phyloP scores from a whole-genome alignment of 2,329 filamentous ascomycete genomes.

The Neospermospora avenae region DNA sequence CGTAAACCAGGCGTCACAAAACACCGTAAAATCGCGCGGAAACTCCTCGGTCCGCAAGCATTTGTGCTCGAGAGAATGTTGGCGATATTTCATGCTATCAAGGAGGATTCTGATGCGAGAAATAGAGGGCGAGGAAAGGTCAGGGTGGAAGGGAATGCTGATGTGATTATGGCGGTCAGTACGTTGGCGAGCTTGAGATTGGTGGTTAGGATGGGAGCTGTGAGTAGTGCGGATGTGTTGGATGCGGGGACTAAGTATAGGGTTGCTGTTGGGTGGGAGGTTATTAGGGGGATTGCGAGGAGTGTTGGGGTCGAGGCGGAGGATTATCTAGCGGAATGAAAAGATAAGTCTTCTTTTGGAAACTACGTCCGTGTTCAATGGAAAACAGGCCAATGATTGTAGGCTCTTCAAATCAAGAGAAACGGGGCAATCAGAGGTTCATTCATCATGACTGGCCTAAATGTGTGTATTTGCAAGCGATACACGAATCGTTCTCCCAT shows the following conservation, averaged over 20 bases:
- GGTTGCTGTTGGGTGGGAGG: conserved; percentile 77
- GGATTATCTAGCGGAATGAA: conserved; percentile 69
- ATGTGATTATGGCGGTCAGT: conserved; percentile 63
- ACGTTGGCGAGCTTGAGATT: conserved; percentile 70
- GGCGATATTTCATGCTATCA: conserved; percentile 69
- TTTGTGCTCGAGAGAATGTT: conserved; percentile 77
- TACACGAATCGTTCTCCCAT: too few relatives aligned
- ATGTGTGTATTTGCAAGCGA: too few relatives aligned
- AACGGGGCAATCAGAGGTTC: too few relatives aligned
- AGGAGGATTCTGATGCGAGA: conserved; percentile 40
- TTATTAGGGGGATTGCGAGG: conserved; percentile 65
- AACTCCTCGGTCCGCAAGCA: conserved; percentile 71
- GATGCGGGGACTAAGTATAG: conserved; percentile 73
- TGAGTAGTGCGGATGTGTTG: conserved; percentile 55
- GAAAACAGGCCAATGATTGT: too few relatives aligned
- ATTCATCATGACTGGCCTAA: too few relatives aligned
- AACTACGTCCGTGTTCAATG: too few relatives aligned
- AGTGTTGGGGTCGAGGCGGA: conserved; percentile 75
- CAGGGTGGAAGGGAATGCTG: conserved; percentile 40
- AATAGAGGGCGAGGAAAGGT: conserved; percentile 13
- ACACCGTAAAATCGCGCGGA: conserved; percentile 71
- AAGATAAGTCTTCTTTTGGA: too few relatives aligned
- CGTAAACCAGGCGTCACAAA: conserved; percentile 40
- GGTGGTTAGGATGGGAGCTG: conserved; percentile 59
- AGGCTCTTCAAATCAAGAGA: too few relatives aligned